Conservation (phyloP, 345 rosid species). For the Gossypium australe region DNA sequence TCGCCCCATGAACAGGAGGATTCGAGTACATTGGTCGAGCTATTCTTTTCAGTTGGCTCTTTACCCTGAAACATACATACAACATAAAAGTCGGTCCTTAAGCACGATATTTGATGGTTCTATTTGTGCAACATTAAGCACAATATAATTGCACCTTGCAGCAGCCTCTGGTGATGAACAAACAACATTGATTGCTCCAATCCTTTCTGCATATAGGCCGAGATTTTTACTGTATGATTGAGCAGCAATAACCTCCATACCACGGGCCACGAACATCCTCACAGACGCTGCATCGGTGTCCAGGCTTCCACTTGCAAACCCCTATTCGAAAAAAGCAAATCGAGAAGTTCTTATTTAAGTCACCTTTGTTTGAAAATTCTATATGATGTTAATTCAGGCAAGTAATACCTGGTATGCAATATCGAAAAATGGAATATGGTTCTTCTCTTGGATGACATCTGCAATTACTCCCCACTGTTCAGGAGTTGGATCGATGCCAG, state of each 20-base stretch:
- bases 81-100: background rate
- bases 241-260: constrained; percentile 85
- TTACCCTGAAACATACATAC: constrained; percentile 51
- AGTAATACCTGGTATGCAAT: constrained; percentile 88
- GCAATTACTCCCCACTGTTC: constrained; percentile 91
- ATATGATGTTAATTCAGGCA: background rate
- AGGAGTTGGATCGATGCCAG: constrained; percentile 94
- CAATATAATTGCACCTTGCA: constrained; percentile 42
- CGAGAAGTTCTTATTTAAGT: constrained; percentile 7
- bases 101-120: too few relatives aligned
- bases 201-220: constrained; percentile 89
- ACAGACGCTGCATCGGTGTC: constrained; percentile 86
- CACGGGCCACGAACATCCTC: constrained; percentile 77
- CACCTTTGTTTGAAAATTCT: background rate
- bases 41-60: constrained; percentile 94
- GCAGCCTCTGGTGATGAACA: constrained; percentile 88
- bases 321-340: constrained; percentile 33
- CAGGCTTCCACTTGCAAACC: constrained; percentile 99
- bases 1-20: constrained; percentile 95
- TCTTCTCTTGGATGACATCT: constrained; percentile 87
- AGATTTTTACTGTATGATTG: constrained; percentile 96
- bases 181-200: constrained; percentile 85
- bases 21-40: constrained; percentile 98
- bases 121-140: background rate
- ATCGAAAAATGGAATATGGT: constrained; percentile 89